phyloP scores from a whole-genome alignment of 2,329 filamentous ascomycete genomes.

The Fusarium dlaminii region DNA sequence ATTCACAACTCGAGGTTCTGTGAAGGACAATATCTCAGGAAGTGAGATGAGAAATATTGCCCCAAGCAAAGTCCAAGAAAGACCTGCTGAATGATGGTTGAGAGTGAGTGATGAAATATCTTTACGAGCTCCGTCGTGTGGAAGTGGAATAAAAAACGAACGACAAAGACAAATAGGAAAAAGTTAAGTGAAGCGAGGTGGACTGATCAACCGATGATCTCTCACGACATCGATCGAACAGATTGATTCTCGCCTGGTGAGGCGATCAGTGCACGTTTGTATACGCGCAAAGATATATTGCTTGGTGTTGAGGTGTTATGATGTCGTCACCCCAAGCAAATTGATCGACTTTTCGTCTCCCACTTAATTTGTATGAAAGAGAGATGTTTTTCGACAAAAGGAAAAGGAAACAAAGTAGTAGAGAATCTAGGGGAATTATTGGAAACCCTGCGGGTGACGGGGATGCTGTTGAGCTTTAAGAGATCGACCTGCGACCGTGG shows the following conservation, averaged over 20 bases:
- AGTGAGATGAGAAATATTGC: background rate
- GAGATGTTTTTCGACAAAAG: background rate
- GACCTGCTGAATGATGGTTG: conserved; percentile 1
- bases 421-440: conserved; percentile 27
- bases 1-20: background rate
- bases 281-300: conserved; percentile 3
- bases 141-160: conserved; percentile 19
- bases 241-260: conserved; percentile 6
- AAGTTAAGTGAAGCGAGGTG: conserved; percentile 7
- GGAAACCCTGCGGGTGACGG: conserved; percentile 28
- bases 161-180: conserved; percentile 2
- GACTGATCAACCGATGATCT: conserved; percentile 30
- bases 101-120: conserved; percentile 32
- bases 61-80: background rate
- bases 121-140: conserved; percentile 4
- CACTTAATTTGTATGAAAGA: background rate
- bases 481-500: conserved; percentile 34
- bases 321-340: conserved; percentile 1
- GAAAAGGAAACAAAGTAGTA: conserved; percentile 8
- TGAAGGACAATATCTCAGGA: background rate
- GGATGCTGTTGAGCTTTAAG: conserved; percentile 39
- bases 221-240: conserved; percentile 28
- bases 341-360: background rate
- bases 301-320: conserved; percentile 24
- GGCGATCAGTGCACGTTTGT: conserved; percentile 7